Evolutionary conservation across 139 green algal genomes (phyloP), one percentile per base, ranked within the genome.

Genomic region (Deuterostichococcus epilithicus): DNA sequence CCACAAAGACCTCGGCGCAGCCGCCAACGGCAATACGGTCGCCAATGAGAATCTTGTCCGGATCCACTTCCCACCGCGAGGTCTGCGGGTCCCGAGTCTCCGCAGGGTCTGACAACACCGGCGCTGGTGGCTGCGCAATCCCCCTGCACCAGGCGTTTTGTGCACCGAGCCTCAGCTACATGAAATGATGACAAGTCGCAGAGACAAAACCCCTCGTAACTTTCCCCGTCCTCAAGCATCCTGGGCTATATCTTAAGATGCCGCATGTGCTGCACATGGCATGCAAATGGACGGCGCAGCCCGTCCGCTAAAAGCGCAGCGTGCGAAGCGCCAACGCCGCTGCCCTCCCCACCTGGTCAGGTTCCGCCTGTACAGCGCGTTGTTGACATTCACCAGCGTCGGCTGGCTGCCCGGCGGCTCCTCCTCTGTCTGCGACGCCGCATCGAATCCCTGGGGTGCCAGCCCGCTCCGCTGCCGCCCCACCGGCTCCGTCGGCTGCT

Each of bases 1-100:
- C 52, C 13, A 63, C 52, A 28, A 63, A 63, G 18, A 63, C 52
- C 65, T 78, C 73, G 22, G 73, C 73, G n/a, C 34, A 78, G 30
- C 47, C 73, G 63, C 73, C 73, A 6, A 78, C 73, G 2, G 42
- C 70, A 15, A 75, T 44, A 5, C 70, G 36, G 26, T 45, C 33
- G 42, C 70, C 38, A 30, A 75, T 44, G 1, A 68, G 23, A 20
- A 75, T 28, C 42, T 75, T 66, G 70, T 33, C 34, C 1, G 44
- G 33, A 45, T 75, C 70, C 28, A 75, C 5, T 30, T 60, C 38
- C 68, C 68, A 73, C 68, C 58, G 52, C 18, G 52, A 63, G 20
- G 52, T 20, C 52, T 63, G 52, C 52, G 28, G 52, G 18, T 25
- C 10, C 52, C 28, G 52, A 13, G 28, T 23, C 13, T 25, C 52